Evolutionary conservation across 495 filamentous ascomycete genomes (phyloP), one percentile per base, ranked within the genome.

Genomic region (Trichoderma erinaceum): DNA sequence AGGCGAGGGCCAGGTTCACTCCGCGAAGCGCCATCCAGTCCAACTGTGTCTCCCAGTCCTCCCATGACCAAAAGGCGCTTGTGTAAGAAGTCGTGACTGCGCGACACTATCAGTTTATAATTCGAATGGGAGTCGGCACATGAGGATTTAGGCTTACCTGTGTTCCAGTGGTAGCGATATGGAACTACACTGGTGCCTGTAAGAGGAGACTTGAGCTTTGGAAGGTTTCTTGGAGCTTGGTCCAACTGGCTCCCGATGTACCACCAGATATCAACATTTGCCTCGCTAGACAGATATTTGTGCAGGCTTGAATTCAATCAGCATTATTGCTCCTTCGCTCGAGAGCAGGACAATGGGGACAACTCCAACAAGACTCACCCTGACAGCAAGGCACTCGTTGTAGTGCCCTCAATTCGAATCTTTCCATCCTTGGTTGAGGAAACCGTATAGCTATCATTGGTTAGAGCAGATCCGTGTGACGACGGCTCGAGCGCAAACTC

Each of bases 11-110:
- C 5, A 84, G 71, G 68, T 86, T 85, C 44, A 85, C 73, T 1
- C 83, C 83, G 13, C 76, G 80, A 6, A 86, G 77, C 2, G 84
- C 83, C 68, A 85, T 74, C 83, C 84, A 86, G 70, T 86, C 84
- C 4, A 85, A 74, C 56, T 86, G 76, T 0, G 78, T 71, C 69
- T 85, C 82, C 84, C 84, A 86, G 29, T 86, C 81, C 16, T 81
- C 73, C 83, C 82, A 86, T 56, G 76, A 71, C 82, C 82, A 86
- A 71, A 84, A 86, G 0, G 83, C 78, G 18, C 76, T 70, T 7
- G 84, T 85, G 66, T 86, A 86, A 35, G 82, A 84, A 70, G 83
- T 84, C 0, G 83, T 86, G 4, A 86, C 83, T 82, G 25, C 10
- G 11, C 15, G 52, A 61, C 16, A 12, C 23, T 61, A 23, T 61